phyloP scores from a whole-genome alignment of 2,329 filamentous ascomycete species.

The Stachybotrys chlorohalonatus region DNA sequence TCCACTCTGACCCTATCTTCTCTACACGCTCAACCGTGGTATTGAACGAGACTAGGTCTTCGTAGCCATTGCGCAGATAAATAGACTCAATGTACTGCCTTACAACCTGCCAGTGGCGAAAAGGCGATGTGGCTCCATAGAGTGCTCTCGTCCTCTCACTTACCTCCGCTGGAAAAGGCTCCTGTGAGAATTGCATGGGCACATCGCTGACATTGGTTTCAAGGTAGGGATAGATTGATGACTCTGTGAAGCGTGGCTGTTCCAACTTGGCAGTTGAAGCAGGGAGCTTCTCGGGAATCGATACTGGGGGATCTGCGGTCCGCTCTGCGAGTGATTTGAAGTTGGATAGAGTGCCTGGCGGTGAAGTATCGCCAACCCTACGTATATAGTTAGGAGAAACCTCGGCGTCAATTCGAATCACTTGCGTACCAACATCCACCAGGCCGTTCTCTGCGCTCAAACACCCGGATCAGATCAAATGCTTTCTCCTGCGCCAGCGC shows the following conservation, averaged over 20 bases:
- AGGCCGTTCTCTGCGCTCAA: conserved; percentile 49
- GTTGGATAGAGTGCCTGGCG: conserved; percentile 30
- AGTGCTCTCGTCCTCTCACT: conserved; percentile 18
- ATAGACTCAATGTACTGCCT: conserved; percentile 43
- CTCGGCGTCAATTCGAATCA: not conserved
- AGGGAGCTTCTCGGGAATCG: conserved; percentile 38
- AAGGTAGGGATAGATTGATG: conserved; percentile 52
- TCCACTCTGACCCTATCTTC: conserved; percentile 41
- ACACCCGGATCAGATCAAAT: conserved; percentile 52
- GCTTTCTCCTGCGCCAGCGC: conserved; percentile 47
- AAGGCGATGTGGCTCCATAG: conserved; percentile 50
- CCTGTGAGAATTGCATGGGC: conserved; percentile 52
- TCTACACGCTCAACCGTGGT: conserved; percentile 54
- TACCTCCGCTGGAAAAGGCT: conserved; percentile 35
- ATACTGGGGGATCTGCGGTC: conserved; percentile 38
- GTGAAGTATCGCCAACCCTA: conserved; percentile 32
- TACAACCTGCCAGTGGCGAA: conserved; percentile 51
- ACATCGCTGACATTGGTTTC: conserved; percentile 54
- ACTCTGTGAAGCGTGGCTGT: conserved; percentile 44
- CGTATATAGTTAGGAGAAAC: not conserved
- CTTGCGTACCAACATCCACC: conserved; percentile 52
- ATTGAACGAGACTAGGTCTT: conserved; percentile 41
- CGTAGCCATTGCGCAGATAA: conserved; percentile 42
- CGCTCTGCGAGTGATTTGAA: conserved; percentile 36
- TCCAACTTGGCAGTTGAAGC: conserved; percentile 28